phyloP scores from a whole-genome alignment of 805 yeast species.

The Cyberlindnera samutprakarnensis region DNA sequence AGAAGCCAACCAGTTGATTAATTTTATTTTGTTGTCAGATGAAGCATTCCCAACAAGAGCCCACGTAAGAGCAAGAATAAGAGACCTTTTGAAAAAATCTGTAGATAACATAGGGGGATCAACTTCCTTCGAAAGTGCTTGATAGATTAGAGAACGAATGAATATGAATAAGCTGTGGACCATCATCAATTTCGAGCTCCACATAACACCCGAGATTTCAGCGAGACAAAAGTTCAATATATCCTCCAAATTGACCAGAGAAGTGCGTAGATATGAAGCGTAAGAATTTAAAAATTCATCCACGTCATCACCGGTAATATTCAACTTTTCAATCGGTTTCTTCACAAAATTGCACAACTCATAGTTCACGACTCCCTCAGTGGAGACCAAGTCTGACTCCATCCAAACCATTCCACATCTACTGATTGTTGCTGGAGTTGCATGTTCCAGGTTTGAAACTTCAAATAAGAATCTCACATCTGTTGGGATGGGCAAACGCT shows the following conservation, averaged over 20 bases:
- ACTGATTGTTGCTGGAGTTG: constrained; percentile 89
- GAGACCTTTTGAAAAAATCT: constrained; percentile 9
- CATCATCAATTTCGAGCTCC: background rate
- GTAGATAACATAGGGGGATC: background rate
- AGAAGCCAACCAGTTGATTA: constrained; percentile 25
- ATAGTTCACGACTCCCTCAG: constrained; percentile 18
- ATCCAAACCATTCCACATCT: constrained; percentile 88
- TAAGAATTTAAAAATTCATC: constrained; percentile 3
- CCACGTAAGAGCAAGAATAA: constrained; percentile 44
- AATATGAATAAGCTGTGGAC: background rate
- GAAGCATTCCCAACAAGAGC: constrained; percentile 54
- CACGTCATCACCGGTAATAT: background rate
- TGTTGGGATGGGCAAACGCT: constrained; percentile 59
- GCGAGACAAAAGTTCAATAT: background rate
- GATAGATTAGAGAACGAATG: background rate
- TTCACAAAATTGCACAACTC: constrained; percentile 9
- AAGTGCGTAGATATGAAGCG: too few species aligned
- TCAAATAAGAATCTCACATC: constrained; percentile 71
- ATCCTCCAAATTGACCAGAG: background rate
- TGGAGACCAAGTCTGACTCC: constrained; percentile 27
- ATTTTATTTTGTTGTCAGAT: constrained; percentile 28
- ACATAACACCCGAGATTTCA: constrained; percentile 9
- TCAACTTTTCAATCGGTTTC: background rate
- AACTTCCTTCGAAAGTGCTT: background rate
- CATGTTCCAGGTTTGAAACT: constrained; percentile 52